A percentile compares a stretch with the other conserved stretches of the same genome.
These are phyloP conservation scores for Amauroascus verrucosus DNA, from an alignment of 2,329 filamentous ascomycete species.

Conservation along the genomic window DNA sequence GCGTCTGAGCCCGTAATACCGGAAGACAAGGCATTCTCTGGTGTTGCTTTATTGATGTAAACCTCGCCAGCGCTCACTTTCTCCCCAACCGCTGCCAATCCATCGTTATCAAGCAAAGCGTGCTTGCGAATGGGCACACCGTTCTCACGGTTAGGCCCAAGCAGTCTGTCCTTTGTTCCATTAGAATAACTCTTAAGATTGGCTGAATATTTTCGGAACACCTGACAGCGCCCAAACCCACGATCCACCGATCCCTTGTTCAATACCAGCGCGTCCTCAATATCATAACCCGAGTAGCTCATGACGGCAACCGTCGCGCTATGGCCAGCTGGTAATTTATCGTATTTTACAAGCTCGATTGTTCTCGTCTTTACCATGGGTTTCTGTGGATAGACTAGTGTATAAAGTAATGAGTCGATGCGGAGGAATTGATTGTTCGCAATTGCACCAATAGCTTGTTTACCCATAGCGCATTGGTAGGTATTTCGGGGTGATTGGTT, in stretches of 20 bases:
- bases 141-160: conserved; percentile 54
- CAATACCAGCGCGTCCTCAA: conserved; percentile 91
- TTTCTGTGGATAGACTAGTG: conserved; percentile 94
- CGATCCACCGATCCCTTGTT: conserved; percentile 94
- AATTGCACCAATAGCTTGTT: conserved; percentile 97
- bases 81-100: conserved; percentile 76
- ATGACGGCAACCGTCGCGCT: conserved; percentile 97
- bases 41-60: conserved; percentile 83
- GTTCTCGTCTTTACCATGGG: conserved; percentile 97
- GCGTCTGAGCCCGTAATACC: conserved; percentile 52
- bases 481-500: conserved; percentile 98
- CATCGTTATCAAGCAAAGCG: conserved; percentile 68
- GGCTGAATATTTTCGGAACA: conserved; percentile 88
- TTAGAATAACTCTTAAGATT: conserved; percentile 85
- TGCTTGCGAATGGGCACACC: conserved; percentile 57
- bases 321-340: conserved; percentile 92
- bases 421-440: conserved; percentile 96
- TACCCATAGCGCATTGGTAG: conserved; percentile 99
- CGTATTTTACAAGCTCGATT: conserved; percentile 92
- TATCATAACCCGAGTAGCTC: conserved; percentile 99
- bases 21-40: conserved; percentile 63
- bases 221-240: conserved; percentile 92
- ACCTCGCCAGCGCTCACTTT: conserved; percentile 68
- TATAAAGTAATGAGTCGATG: conserved; percentile 90
- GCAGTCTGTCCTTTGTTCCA: conserved; percentile 51